A percentile compares a stretch with the other conserved stretches of the same genome.
Evolutionary conservation across 148 eudicot genomes (phyloP).

Genomic region (Cornus controversa): DNA sequence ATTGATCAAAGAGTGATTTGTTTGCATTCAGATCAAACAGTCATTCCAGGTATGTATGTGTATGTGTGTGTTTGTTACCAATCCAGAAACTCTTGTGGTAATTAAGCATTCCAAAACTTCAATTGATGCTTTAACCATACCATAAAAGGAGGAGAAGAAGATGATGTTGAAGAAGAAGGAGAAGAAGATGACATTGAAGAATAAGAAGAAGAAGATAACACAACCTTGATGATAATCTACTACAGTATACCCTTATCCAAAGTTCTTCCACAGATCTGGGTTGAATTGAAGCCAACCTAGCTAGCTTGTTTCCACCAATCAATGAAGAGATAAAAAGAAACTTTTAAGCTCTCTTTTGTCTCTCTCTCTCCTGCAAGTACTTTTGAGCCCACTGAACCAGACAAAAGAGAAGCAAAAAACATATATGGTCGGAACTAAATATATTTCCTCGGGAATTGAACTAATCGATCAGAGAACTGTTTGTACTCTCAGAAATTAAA

Average conservation of each 20-base stretch:
- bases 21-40: no score
- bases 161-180: neutral
- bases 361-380: neutral
- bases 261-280: conserved; percentile 15
- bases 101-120: neutral
- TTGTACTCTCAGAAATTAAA: conserved; percentile 1
- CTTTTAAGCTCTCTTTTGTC: conserved; percentile 15
- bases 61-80: neutral
- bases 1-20: no score
- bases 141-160: conserved; percentile 11
- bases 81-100: no score
- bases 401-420: conserved; percentile 15
- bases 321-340: conserved; percentile 6
- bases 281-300: neutral
- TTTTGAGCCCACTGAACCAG: conserved; percentile 21
- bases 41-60: neutral
- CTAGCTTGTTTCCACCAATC: conserved; percentile 11
- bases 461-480: conserved; percentile 5
- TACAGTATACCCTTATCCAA: neutral
- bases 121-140: neutral
- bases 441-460: conserved; percentile 45
- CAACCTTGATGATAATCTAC: conserved; percentile 14
- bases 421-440: conserved; percentile 7
- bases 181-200: neutral
- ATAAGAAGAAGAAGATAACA: neutral